These are phyloP conservation scores for Trebouxia sp. DNA, from an alignment of 139 green algal genomes.

Conservation along the genomic window DNA sequence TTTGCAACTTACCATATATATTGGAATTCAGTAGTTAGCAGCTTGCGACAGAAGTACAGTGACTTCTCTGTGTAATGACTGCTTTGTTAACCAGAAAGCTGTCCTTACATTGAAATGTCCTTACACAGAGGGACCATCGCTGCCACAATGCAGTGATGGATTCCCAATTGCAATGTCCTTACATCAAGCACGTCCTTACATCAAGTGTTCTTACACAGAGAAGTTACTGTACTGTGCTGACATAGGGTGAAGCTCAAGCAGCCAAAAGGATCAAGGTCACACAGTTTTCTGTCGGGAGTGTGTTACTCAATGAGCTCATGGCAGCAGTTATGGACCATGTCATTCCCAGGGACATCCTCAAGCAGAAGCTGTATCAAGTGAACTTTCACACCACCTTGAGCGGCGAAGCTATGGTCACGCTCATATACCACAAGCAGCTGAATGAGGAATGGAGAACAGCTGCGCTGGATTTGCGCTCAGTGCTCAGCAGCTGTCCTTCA, in stretches of 20 bases:
- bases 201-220: background rate
- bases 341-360: conserved; percentile 38
- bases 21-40: no score
- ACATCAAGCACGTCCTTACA: no score
- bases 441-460: conserved; percentile 60
- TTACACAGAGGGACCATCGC: no score
- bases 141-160: no score
- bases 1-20: background rate
- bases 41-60: no score
- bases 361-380: conserved; percentile 57
- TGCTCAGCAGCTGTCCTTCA: conserved; percentile 22
- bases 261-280: conserved; percentile 60
- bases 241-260: conserved; percentile 6
- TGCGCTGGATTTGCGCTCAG: conserved; percentile 10
- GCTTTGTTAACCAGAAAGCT: no score
- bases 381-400: conserved; percentile 90
- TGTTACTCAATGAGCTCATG: conserved; percentile 87
- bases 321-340: conserved; percentile 56
- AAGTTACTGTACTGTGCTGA: no score
- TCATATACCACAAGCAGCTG: conserved; percentile 88
- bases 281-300: conserved; percentile 77
- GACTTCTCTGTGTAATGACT: no score
- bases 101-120: no score
- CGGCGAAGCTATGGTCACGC: conserved; percentile 81
- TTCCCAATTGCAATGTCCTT: no score